Base-by-base conservation (phyloP, 208 protist species). In the Wallacemonas sp. region DNA sequence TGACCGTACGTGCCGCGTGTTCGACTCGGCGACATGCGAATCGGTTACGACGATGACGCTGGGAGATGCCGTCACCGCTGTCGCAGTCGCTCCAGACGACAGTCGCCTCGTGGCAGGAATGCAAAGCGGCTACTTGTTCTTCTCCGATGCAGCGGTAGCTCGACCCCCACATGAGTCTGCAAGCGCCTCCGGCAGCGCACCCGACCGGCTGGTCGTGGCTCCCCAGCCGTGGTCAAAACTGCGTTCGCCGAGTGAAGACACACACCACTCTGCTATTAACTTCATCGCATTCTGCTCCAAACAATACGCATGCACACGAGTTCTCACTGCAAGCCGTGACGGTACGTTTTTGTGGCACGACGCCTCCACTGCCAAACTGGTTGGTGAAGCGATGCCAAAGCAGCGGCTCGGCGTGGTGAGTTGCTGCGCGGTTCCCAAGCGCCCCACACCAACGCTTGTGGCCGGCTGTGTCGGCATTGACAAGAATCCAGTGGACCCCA, bases 1-100 rank as follows among this genome's bases (percentile, higher is more conserved):
- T 0, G 89, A 95, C 65, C 68, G 77, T 36, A 92, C 79, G 12
- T 89, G 80, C 64, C 77, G 85, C 30, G 68, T 95, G 32, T 83
- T 93, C 55, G 76, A 90, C 65, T 53, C 71, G 0, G 19, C 65
- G 13, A 85, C 73, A 9, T 81, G 82, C 4, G 71, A 81, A 42
- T 77, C 85, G 64, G 58, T 91, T 33, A 32, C 66, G 38, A 45
- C 66, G 36, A 57, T 91, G 27, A 86, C 85, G 3, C 53, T 95
- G 1, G 84, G 81, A 24, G 84, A 90, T 48, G 53, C 64, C 5
- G 68, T 91, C 36, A 91, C 83, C 9, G 44, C 75, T 4, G 52
- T 92, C 21, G 66, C 79, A 1, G 61, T 76, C 19, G 72, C 71
- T 27, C 63, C 64, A 0, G 75, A 76, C 54, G 85, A 89, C 55